phyloP scores from a whole-genome alignment of 495 filamentous ascomycete genomes.

The Lepidopterella palustris region DNA sequence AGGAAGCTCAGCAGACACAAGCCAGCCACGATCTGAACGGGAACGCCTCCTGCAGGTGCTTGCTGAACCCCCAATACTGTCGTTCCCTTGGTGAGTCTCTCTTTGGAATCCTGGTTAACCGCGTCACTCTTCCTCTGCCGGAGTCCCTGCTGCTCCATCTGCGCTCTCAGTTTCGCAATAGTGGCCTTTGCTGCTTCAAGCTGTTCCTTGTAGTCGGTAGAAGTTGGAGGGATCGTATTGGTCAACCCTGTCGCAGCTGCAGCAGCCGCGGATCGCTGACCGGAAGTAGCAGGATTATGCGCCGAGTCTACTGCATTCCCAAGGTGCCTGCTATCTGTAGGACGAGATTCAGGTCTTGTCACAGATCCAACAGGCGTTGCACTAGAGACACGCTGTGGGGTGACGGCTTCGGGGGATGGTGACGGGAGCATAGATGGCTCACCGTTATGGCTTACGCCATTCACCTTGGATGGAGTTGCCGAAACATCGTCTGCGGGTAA shows the following conservation, averaged over 20 bases:
- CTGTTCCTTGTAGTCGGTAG: conserved; percentile 62
- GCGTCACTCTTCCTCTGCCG: conserved; percentile 53
- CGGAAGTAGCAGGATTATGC: conserved; percentile 21
- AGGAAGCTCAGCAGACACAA: conserved; percentile 87
- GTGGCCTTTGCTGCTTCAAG: conserved; percentile 69
- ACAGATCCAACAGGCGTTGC: conserved; percentile 27
- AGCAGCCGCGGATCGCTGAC: conserved; percentile 32
- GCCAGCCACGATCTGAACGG: conserved; percentile 72
- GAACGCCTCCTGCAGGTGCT: conserved; percentile 63
- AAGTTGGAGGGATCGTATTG: conserved; percentile 43
- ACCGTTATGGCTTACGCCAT: conserved; percentile 43
- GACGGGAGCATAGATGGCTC: conserved; percentile 26
- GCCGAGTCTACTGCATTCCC: conserved; percentile 29
- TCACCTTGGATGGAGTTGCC: conserved; percentile 41
- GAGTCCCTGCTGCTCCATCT: conserved; percentile 58
- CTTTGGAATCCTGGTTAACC: conserved; percentile 33
- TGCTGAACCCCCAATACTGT: conserved; percentile 50
- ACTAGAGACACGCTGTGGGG: conserved; percentile 29
- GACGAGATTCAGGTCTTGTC: conserved; percentile 29
- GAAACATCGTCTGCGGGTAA: conserved; percentile 52
- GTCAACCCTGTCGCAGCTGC: conserved; percentile 42
- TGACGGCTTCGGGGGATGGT: conserved; percentile 32
- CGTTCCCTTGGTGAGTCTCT: conserved; percentile 39
- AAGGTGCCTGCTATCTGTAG: conserved; percentile 29
- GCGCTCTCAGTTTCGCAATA: conserved; percentile 63